Base-by-base conservation (phyloP, 208 protist genomes). In the Leishmania tropica region DNA sequence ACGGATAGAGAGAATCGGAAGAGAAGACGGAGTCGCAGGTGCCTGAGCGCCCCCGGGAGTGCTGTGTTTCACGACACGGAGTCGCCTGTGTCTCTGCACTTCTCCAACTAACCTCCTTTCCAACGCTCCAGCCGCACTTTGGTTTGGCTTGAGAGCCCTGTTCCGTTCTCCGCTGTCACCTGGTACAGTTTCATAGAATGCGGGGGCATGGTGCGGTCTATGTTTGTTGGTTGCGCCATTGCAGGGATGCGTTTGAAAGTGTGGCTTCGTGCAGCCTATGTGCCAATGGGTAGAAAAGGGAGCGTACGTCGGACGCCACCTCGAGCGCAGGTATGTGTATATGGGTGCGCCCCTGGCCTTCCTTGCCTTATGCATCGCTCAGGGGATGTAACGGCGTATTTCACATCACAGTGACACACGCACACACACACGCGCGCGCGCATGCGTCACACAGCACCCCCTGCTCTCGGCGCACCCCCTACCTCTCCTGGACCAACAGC, bases 361-460 rank as follows among this genome's bases (percentile, higher is more conserved):
- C 54, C 24, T 2, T 53, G 28, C 24, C 48, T 42, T 47, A 74
- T 35, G 0, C 70, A 74, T 74, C 42, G 24, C 70, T 54, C 40
- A 51, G 31, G 77, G n/a, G 15, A 78, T 74, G 21, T 48, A 82
- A n/a, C 82, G 40, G 7, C 21, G 54, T 78, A 35, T 77, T 77
- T 31, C 28, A 54, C 35, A 74, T 4, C 45, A 53, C 70, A 53
- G 28, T 74, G 28, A 35, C 70, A 48, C 67, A 72, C 35, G 51
- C 40, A 47, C 40, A 70, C 11, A 47, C 67, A 51, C 35, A 15
- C 40, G 24, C 40, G 42, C 11, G n/a, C 40, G 24, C 70, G 40
- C n/a, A 72, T 72, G 67, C 10, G 10, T 28, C 42, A 37, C 28
- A 53, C 28, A 19, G 8, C 28, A 74, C 70, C 45, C 6, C 70